Evolutionary conservation across 768 basidiomycete genomes (phyloP).

Genomic region (Boletellus emodensis): DNA sequence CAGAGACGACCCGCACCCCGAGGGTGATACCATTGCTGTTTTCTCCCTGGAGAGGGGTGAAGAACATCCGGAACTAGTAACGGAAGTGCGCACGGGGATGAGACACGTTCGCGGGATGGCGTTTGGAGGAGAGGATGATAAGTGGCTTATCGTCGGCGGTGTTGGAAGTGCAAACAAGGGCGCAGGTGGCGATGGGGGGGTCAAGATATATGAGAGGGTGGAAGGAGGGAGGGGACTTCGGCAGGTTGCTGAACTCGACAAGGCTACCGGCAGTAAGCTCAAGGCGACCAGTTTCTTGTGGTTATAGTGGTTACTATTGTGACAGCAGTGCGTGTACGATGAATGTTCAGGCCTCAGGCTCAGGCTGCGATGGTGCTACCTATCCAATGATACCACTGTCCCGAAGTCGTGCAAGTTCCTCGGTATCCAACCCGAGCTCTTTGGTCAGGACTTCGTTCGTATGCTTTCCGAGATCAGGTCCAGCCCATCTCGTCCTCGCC

Average conservation of each 20-base stretch:
- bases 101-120: slow-evolving; percentile 66
- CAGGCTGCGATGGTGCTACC: background rate
- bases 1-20: slow-evolving; percentile 64
- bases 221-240: slow-evolving; percentile 55
- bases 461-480: slow-evolving; percentile 61
- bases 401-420: slow-evolving; percentile 38
- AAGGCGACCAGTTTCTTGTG: slow-evolving; percentile 37
- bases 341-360: too few species aligned
- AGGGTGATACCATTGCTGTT: slow-evolving; percentile 70
- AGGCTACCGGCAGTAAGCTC: slow-evolving; percentile 33
- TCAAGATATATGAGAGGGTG: slow-evolving; percentile 66
- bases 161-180: slow-evolving; percentile 44
- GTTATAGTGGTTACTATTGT: slow-evolving; percentile 11
- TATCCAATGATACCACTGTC: slow-evolving; percentile 39
- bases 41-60: slow-evolving; percentile 50
- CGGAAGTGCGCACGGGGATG: slow-evolving; percentile 65
- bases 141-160: slow-evolving; percentile 65
- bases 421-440: slow-evolving; percentile 39
- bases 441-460: slow-evolving; percentile 46
- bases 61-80: slow-evolving; percentile 46
- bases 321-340: background rate
- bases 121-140: slow-evolving; percentile 59
- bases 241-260: slow-evolving; percentile 45
- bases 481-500: slow-evolving; percentile 60
- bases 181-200: slow-evolving; percentile 53